phyloP scores from a whole-genome alignment of 371 early-diverging fungal genomes.

The Apophysomyces elegans region DNA sequence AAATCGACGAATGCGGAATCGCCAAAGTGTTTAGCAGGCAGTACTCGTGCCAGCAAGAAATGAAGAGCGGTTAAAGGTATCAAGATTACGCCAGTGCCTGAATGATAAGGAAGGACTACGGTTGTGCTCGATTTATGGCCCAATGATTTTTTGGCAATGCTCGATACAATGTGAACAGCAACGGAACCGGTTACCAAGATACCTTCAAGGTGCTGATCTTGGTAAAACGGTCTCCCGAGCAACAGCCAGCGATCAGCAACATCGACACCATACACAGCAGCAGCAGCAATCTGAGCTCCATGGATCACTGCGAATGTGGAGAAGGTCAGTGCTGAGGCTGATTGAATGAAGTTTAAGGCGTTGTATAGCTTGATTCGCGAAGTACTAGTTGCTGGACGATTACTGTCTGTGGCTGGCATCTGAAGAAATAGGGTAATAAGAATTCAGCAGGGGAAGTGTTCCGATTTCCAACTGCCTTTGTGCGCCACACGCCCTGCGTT shows the following conservation, averaged over 20 bases:
- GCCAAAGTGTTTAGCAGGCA: conserved; percentile 45
- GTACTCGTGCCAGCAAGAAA: conserved; percentile 33
- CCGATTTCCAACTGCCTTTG: not conserved
- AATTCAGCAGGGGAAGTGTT: conserved; percentile 26
- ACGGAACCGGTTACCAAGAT: conserved; percentile 44
- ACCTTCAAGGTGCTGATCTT: conserved; percentile 47
- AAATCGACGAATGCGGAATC: conserved; percentile 53
- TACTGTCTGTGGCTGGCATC: conserved; percentile 49
- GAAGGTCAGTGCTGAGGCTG: conserved; percentile 43
- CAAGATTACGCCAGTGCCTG: conserved; percentile 30
- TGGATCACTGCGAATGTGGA: conserved; percentile 26
- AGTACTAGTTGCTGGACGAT: conserved; percentile 63
- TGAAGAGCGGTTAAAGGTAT: conserved; percentile 40
- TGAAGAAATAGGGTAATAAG: conserved; percentile 17
- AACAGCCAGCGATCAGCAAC: conserved; percentile 40
- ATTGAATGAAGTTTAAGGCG: conserved; percentile 36
- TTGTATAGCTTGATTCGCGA: conserved; percentile 45
- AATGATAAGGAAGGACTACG: conserved; percentile 27
- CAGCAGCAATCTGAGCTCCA: conserved; percentile 29
- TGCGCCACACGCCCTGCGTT: not conserved
- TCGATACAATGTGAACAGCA: conserved; percentile 35
- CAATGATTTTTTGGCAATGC: conserved; percentile 30
- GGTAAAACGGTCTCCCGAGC: conserved; percentile 48
- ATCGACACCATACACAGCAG: conserved; percentile 38
- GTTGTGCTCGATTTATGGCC: conserved; percentile 12